Conservation (phyloP, 2,329 filamentous ascomycete genomes). For the Cladosporium velox region DNA sequence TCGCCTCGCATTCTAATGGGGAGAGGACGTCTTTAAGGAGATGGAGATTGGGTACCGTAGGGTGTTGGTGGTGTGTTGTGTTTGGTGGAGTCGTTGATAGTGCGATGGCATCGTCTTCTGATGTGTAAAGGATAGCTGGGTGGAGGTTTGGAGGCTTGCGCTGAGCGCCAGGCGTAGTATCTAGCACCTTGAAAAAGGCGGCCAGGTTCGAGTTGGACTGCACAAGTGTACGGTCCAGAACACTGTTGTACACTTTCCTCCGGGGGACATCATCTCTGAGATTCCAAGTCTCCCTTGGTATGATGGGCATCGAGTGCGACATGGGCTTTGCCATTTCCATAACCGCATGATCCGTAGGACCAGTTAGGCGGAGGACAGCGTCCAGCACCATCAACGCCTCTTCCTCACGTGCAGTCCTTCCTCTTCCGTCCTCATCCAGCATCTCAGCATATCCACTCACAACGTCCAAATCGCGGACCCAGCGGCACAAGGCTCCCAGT, state of each 20-base stretch:
- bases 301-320: conserved; percentile 51
- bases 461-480: conserved; percentile 71
- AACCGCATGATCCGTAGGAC: conserved; percentile 54
- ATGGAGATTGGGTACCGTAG: conserved; percentile 62
- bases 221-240: conserved; percentile 60
- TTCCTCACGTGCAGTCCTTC: conserved; percentile 51
- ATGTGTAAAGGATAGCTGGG: conserved; percentile 65
- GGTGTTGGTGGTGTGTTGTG: conserved; percentile 61
- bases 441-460: conserved; percentile 65
- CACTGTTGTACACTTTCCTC: conserved; percentile 56
- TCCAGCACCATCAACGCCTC: conserved; percentile 65
- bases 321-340: conserved; percentile 33
- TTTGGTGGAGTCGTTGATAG: conserved; percentile 47
- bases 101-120: conserved; percentile 57
- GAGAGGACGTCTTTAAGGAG: conserved; percentile 63
- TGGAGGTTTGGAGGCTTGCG: conserved; percentile 70
- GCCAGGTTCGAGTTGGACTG: conserved; percentile 36
- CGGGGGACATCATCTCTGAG: conserved; percentile 49
- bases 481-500: conserved; percentile 68
- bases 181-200: conserved; percentile 58
- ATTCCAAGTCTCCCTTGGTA: conserved; percentile 63
- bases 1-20: conserved; percentile 62
- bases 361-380: conserved; percentile 63
- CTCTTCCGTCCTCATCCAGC: conserved; percentile 46
- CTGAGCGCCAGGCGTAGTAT: conserved; percentile 60